These are phyloP conservation scores for Tephrocybe sp. DNA, from an alignment of 768 basidiomycete species.

Conservation along the genomic window DNA sequence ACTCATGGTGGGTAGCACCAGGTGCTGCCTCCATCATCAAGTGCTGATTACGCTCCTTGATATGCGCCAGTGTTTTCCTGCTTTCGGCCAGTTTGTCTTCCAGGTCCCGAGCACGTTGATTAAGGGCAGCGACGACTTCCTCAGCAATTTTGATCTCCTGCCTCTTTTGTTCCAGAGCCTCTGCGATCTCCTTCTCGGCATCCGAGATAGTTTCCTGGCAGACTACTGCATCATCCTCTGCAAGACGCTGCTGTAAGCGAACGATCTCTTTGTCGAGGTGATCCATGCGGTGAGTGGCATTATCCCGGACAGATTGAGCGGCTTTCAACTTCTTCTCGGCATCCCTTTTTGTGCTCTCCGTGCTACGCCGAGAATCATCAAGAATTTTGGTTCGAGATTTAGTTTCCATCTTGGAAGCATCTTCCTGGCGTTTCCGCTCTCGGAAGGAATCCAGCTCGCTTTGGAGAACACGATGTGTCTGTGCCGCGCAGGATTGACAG, in stretches of 20 bases:
- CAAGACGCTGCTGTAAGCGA: constrained; percentile 51
- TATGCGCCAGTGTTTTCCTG: constrained; percentile 56
- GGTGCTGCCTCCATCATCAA: constrained; percentile 37
- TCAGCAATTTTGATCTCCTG: constrained; percentile 66
- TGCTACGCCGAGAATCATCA: constrained; percentile 83
- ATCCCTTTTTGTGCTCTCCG: constrained; percentile 78
- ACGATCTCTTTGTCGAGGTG: constrained; percentile 63
- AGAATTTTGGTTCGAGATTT: constrained; percentile 82
- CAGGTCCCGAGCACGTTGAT: constrained; percentile 66
- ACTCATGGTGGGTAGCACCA: constrained; percentile 24
- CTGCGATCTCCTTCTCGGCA: constrained; percentile 52
- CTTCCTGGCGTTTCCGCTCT: constrained; percentile 79
- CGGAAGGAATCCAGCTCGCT: constrained; percentile 72
- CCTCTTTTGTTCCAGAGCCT: constrained; percentile 54
- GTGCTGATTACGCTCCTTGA: constrained; percentile 58
- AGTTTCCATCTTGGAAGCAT: constrained; percentile 71
- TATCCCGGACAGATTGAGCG: constrained; percentile 65
- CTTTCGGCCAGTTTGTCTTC: constrained; percentile 70
- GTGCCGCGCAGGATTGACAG: constrained; percentile 51
- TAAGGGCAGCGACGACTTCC: constrained; percentile 62
- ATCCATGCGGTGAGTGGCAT: constrained; percentile 55
- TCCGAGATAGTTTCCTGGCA: constrained; percentile 43
- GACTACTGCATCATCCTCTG: constrained; percentile 55
- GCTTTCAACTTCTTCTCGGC: constrained; percentile 85
- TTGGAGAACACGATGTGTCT: constrained; percentile 68